Evolutionary conservation across 306 rosid genomes (phyloP).

Genomic region (Comarum palustre): DNA sequence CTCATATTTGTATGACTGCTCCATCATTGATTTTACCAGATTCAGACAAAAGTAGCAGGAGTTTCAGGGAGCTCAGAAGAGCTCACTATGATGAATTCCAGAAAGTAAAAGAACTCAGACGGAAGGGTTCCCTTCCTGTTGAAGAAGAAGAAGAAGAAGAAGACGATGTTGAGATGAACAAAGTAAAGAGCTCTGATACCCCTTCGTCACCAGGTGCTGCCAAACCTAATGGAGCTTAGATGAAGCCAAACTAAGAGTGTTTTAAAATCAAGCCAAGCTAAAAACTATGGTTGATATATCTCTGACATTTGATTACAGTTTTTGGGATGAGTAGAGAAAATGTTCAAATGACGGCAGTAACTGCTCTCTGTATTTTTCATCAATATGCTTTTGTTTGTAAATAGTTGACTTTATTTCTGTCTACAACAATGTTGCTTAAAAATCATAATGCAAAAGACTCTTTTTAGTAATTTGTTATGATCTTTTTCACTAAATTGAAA

Average conservation of each 20-base stretch:
- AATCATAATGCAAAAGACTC: neutral
- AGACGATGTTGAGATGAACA: slow-evolving; percentile 19
- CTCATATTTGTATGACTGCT: slow-evolving; percentile 2
- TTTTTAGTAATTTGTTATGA: neutral
- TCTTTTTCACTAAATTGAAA: neutral
- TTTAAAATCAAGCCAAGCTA: slow-evolving; percentile 10
- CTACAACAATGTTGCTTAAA: neutral
- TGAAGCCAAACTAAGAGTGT: slow-evolving; percentile 24
- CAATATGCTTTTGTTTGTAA: slow-evolving; percentile 21
- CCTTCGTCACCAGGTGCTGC: slow-evolving; percentile 42
- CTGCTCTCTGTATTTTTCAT: neutral
- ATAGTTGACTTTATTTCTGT: slow-evolving; percentile 17
- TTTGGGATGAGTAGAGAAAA: slow-evolving; percentile 9
- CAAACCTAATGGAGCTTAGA: slow-evolving; percentile 40
- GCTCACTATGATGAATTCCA: slow-evolving; percentile 87
- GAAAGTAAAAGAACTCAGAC: slow-evolving; percentile 67
- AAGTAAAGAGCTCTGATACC: slow-evolving; percentile 35
- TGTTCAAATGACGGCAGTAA: slow-evolving; percentile 14
- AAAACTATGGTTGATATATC: slow-evolving; percentile 20
- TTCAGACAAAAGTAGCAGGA: slow-evolving; percentile 48
- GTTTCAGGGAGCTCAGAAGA: slow-evolving; percentile 70
- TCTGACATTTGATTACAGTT: slow-evolving; percentile 18
- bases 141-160: slow-evolving; percentile 66
- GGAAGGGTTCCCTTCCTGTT: slow-evolving; percentile 46
- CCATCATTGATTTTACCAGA: slow-evolving; percentile 25